Evolutionary conservation across 495 filamentous ascomycete genomes (phyloP).

Genomic region (Friedmanniomyces simplex): DNA sequence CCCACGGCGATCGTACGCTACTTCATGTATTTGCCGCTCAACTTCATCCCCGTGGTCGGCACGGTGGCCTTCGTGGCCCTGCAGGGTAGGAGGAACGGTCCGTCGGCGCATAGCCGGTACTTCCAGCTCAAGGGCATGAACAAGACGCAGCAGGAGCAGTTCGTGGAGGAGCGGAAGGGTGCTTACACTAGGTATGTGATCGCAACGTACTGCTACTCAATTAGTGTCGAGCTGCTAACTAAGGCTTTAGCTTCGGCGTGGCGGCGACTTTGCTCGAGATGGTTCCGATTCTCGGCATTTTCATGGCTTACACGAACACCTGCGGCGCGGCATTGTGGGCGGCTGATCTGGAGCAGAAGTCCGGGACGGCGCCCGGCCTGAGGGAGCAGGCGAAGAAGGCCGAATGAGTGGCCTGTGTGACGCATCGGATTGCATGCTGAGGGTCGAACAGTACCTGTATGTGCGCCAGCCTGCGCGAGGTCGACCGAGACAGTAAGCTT

Average conservation of each 20-base stretch:
- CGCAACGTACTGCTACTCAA: too few relatives aligned
- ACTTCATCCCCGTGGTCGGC: slow-evolving; percentile 83
- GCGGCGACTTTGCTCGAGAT: slow-evolving; percentile 70
- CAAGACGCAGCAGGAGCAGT: slow-evolving; percentile 48
- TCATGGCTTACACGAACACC: slow-evolving; percentile 84
- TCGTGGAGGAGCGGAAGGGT: slow-evolving; percentile 50
- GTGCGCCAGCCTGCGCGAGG: too few relatives aligned
- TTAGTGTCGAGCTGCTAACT: too few relatives aligned
- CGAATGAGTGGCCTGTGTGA: slow-evolving; percentile 20
- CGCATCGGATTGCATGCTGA: too few relatives aligned
- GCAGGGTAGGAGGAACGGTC: slow-evolving; percentile 54
- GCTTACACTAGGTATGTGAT: slow-evolving; percentile 66
- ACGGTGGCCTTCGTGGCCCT: slow-evolving; percentile 67
- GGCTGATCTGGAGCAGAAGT: slow-evolving; percentile 67
- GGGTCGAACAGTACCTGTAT: too few relatives aligned
- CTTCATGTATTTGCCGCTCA: slow-evolving; percentile 72
- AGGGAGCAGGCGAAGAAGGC: slow-evolving; percentile 46
- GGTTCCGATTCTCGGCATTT: slow-evolving; percentile 68
- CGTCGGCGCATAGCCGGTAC: slow-evolving; percentile 50
- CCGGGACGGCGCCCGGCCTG: slow-evolving; percentile 43
- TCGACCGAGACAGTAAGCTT: too few relatives aligned
- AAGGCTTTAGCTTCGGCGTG: slow-evolving; percentile 62
- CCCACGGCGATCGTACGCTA: slow-evolving; percentile 58
- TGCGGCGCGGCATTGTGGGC: slow-evolving; percentile 93
- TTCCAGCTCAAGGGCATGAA: slow-evolving; percentile 83